phyloP scores from a whole-genome alignment of 78 protist species.

The Paulinella micropora region DNA sequence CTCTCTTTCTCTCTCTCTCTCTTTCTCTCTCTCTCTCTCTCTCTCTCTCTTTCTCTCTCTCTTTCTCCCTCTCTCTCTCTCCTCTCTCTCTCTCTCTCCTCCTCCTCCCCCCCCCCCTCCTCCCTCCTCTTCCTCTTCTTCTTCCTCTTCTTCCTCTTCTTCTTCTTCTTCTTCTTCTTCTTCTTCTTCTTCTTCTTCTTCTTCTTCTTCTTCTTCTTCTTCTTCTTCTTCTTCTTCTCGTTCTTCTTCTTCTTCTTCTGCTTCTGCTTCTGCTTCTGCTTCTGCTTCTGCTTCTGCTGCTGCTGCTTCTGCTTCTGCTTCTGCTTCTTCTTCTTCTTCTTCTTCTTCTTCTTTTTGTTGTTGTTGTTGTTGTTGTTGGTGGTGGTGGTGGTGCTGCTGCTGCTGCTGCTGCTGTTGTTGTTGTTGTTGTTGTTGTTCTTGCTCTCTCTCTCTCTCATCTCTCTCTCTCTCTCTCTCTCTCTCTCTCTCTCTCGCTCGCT shows the following conservation, averaged over 20 bases:
- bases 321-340: neutral
- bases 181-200: neutral
- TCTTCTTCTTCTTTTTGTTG: neutral
- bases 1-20: neutral
- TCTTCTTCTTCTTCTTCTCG: neutral
- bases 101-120: neutral
- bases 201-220: neutral
- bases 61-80: neutral
- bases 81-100: neutral
- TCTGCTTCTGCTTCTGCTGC: neutral
- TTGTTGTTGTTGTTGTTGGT: too few relatives aligned
- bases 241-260: neutral
- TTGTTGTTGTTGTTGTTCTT: too few relatives aligned
- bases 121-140: neutral
- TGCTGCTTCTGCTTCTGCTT: neutral
- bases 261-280: neutral
- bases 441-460: neutral
- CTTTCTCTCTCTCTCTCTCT: neutral
- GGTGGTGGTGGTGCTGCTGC: too few relatives aligned
- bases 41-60: neutral
- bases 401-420: too few relatives aligned
- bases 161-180: neutral
- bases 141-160: neutral
- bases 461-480: neutral
- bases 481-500: too few relatives aligned